A percentile compares a stretch with the other conserved stretches of the same genome.
These are phyloP conservation scores for Apiospora malaysiana DNA, from an alignment of 2,329 filamentous ascomycete species.

Conservation along the genomic window DNA sequence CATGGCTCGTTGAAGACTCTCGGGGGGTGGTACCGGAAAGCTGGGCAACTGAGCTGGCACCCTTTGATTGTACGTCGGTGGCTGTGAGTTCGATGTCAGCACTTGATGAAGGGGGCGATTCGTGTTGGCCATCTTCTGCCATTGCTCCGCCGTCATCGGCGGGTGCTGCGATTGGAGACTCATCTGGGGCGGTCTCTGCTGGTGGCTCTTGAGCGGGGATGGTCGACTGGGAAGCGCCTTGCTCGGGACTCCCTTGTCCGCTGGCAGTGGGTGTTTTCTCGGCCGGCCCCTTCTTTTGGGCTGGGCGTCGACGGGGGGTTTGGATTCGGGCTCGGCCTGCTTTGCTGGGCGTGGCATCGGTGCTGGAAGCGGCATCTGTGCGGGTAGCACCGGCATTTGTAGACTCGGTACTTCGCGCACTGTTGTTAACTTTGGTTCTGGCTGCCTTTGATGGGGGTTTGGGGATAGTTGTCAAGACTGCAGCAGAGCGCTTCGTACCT, in stretches of 20 bases:
- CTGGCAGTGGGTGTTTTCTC: neutral
- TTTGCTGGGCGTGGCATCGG: conserved; percentile 12
- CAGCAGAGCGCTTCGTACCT: conserved; percentile 34
- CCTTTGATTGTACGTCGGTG: neutral
- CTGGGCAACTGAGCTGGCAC: neutral
- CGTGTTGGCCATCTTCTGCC: neutral
- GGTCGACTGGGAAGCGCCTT: neutral
- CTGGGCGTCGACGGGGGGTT: neutral
- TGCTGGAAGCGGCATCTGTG: neutral
- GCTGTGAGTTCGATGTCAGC: neutral
- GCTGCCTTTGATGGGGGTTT: conserved; percentile 25
- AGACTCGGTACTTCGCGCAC: conserved; percentile 26
- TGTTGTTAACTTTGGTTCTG: conserved; percentile 34
- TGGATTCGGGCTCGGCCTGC: neutral
- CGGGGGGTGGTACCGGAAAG: neutral
- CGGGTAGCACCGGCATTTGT: neutral
- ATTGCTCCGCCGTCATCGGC: neutral
- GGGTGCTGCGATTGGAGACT: conserved; percentile 29
- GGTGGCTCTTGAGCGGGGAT: conserved; percentile 17
- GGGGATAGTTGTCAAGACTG: conserved; percentile 22
- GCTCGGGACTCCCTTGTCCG: neutral
- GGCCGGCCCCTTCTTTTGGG: conserved; percentile 23
- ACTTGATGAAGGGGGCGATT: neutral
- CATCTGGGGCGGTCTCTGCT: conserved; percentile 26
- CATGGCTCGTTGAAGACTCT: neutral